A percentile compares a stretch with the other conserved stretches of the same genome.
These are phyloP conservation scores for Sherardia arvensis DNA, from an alignment of 257 asterid species.

Conservation along the genomic window DNA sequence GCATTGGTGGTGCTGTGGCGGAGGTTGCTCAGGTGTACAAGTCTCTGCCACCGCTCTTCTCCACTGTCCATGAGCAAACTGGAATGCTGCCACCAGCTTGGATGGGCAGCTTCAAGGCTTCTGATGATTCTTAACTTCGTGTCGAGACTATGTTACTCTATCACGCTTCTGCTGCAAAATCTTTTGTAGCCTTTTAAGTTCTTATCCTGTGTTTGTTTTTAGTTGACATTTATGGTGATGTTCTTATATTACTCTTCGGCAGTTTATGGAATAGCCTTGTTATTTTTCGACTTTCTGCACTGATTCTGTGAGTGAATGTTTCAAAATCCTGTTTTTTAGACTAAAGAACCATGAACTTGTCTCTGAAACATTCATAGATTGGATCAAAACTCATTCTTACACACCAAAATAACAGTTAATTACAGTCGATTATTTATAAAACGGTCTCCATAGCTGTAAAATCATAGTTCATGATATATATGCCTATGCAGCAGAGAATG, in stretches of 20 bases:
- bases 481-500: neutral
- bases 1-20: constrained; percentile 27
- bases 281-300: too few relatives aligned
- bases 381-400: too few relatives aligned
- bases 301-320: too few relatives aligned
- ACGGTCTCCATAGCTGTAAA: too few relatives aligned
- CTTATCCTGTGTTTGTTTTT: neutral
- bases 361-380: too few relatives aligned
- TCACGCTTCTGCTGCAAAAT: neutral
- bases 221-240: neutral
- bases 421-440: too few relatives aligned
- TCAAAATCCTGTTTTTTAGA: too few relatives aligned
- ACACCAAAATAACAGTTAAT: too few relatives aligned
- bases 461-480: too few relatives aligned
- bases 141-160: neutral
- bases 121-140: neutral
- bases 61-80: constrained; percentile 62
- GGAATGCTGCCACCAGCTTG: constrained; percentile 65
- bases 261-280: too few relatives aligned
- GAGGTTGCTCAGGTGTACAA: constrained; percentile 55
- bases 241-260: neutral
- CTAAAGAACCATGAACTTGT: too few relatives aligned
- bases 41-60: constrained; percentile 54
- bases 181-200: neutral
- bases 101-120: constrained; percentile 21